Evolutionary conservation across 116 monocot genomes (phyloP), one percentile per base, ranked within the genome.

Genomic region (Papilionanthe hybrid): DNA sequence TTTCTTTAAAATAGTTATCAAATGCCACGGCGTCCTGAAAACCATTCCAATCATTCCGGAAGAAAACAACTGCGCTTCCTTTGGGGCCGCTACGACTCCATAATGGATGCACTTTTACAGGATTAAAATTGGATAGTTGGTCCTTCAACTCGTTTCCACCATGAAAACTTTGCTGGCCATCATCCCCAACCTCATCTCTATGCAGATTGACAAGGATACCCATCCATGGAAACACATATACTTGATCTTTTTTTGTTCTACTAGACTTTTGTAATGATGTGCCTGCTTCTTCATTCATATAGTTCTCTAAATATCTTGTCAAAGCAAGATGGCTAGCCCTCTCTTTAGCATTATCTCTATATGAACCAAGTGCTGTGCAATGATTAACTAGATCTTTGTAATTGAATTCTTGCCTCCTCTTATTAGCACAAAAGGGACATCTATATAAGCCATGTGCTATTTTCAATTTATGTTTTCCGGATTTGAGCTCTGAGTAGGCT

Each of bases 201-300:
- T 81, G 84, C 10, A 91, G 42, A 80, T 95, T 95, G 25, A 87
- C 88, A 44, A 95, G 60, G n/a, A 95, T 60, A 5, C 92, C 95
- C 88, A 82, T 92, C 93, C 93, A 95, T 7, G 93, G 95, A 82
- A 80, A 91, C 5, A 95, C 95, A 86, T 85, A 92, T 37, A 55
- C 80, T 3, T 89, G 85, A 20, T 91, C 84, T 20, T 86, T 37
- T 28, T 72, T 80, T 57, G 42, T 74, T 20, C 65, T 80, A 78
- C 76, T 42, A 58, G 78, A 86, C 10, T 79, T 29, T 10, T 76
- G 69, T 42, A 72, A 12, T 20, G 82, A 84, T 49, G 82, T 76
- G 25, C 30, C 42, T 37, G 78, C 20, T 45, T 23, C 44, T 27
- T 82, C 78, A 10, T 11, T 49, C 0, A 86, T 12, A 42, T 88